A percentile compares a stretch with the other conserved stretches of the same genome.
phyloP scores from a whole-genome alignment of 805 yeast species.

The Lipomyces orientalis region DNA sequence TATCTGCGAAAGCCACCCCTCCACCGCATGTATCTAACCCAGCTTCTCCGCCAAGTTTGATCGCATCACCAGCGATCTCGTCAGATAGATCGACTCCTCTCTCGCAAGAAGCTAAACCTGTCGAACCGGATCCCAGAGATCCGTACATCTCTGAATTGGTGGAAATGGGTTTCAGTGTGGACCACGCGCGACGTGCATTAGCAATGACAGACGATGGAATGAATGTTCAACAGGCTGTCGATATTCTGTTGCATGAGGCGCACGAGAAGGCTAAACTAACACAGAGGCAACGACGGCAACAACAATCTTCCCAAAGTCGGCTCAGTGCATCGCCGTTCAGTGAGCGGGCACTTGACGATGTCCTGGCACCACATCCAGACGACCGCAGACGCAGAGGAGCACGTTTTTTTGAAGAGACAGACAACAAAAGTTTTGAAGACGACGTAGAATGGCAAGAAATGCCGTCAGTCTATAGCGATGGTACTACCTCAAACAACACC shows the following conservation, averaged over 20 bases:
- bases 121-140: constrained; percentile 34
- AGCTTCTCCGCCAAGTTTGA: background rate
- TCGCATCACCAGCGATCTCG: background rate
- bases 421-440: background rate
- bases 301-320: constrained; percentile 1
- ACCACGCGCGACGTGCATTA: constrained; percentile 65
- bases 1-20: constrained; percentile 4
- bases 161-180: constrained; percentile 78
- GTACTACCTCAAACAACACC: constrained; percentile 8
- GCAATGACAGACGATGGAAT: constrained; percentile 56
- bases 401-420: background rate
- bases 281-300: constrained; percentile 10
- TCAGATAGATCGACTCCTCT: background rate
- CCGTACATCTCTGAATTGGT: constrained; percentile 66
- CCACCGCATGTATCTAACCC: constrained; percentile 7
- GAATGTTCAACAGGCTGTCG: constrained; percentile 69
- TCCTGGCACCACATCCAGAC: constrained; percentile 16
- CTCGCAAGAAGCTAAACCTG: background rate
- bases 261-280: constrained; percentile 49
- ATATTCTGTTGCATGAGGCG: constrained; percentile 65
- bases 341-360: background rate
- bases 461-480: constrained; percentile 30
- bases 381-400: background rate
- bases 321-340: background rate
- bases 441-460: constrained; percentile 30